Base-by-base conservation (phyloP, 75 land plant genomes). In the Adiantum capillusveneris region DNA sequence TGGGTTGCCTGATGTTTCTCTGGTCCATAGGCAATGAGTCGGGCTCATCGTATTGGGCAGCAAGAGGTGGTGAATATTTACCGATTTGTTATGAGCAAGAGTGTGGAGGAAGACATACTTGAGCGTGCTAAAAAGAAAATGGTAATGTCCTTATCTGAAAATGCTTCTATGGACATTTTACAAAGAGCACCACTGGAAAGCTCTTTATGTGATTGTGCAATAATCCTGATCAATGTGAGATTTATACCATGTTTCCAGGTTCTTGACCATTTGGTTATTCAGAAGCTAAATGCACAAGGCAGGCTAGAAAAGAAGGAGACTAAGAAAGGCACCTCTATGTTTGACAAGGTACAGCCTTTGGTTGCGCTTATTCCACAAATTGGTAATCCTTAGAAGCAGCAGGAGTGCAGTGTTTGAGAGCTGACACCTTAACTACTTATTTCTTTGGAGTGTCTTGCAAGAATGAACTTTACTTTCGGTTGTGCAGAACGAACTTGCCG, bases 51-150 rank as follows among this genome's bases (percentile, higher is more conserved):
- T 58, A 95, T 95, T 52, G 99, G 99, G 17, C 99, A 95, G 62
- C 91, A 81, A 60, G 96, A 90, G 21, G 96, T 90, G 25, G 99
- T 95, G 45, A 95, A 95, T 73, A 87, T 95, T 21, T 95, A 95
- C 51, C 78, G 99, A n/a, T 95, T 95, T 76, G 99, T 95, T 31
- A 95, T 87, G 31, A 90, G 99, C 74, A 81, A 71, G 57, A 95
- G 99, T 72, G 99, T 95, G 18, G 99, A 95, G 76, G 99, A 95
- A 63, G 92, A 95, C 52, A 95, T 95, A 44, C 58, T 95, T 64
- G 97, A 95, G 69, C 87, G 99, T 29, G 99, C 99, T n/a, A 95
- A 95, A 65, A 82, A 90, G 55, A 95, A 95, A 56, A 95, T 95
- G 99, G 99, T 89, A n/a, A n/a, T n/a, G n/a, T 44, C 56, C 39